Evolutionary conservation across 306 rosid genomes (phyloP).

Genomic region (Vigna mungo): DNA sequence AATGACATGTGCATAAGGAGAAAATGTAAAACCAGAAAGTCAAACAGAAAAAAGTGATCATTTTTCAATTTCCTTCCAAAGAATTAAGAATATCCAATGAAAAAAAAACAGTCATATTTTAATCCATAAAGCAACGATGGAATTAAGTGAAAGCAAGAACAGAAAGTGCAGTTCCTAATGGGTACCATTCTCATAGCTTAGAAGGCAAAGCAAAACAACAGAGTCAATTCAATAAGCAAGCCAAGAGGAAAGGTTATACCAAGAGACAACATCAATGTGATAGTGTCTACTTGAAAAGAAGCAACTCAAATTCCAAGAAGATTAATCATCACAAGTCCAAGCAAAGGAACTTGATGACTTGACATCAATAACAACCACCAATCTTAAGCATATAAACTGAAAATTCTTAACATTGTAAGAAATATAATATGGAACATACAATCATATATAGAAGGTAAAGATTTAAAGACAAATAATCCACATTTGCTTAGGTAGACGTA

Average conservation of each 20-base stretch:
- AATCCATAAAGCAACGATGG: not conserved
- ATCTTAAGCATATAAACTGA: not conserved
- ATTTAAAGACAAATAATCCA: not conserved
- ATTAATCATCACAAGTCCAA: slow-evolving; percentile 3
- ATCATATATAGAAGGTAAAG: not conserved
- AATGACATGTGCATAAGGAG: slow-evolving; percentile 5
- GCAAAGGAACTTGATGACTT: slow-evolving; percentile 1
- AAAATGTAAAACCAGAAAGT: slow-evolving; percentile 24
- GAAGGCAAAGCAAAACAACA: slow-evolving; percentile 5
- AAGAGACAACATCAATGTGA: slow-evolving; percentile 4
- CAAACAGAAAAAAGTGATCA: slow-evolving; percentile 8
- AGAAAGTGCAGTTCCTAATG: not conserved
- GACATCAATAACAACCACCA: slow-evolving; percentile 21
- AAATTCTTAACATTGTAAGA: not conserved
- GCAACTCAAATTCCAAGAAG: slow-evolving; percentile 20
- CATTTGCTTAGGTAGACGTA: not conserved
- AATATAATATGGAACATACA: not conserved
- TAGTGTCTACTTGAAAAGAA: not conserved
- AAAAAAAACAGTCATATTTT: slow-evolving; percentile 1
- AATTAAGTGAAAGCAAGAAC: slow-evolving; percentile 6
- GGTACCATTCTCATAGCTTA: slow-evolving; percentile 7
- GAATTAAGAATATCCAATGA: not conserved
- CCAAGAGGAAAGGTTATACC: slow-evolving; percentile 23
- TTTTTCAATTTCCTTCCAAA: not conserved
- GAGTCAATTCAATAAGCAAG: not conserved